Base-by-base conservation (phyloP, 2,329 filamentous ascomycete genomes). In the Colletotrichum neosansevieriae region DNA sequence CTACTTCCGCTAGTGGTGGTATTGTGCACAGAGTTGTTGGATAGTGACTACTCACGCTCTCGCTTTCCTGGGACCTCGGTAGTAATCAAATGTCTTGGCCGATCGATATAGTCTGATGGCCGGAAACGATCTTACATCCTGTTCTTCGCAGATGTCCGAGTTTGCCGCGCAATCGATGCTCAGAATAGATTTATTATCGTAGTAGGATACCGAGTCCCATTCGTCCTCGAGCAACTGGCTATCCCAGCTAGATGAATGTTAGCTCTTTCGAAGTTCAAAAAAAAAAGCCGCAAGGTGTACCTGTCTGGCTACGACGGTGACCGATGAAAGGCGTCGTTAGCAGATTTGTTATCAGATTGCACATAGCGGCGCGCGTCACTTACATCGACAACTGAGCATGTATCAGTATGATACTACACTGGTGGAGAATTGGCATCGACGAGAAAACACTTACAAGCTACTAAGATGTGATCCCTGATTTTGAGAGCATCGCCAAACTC, bases 91-190 rank as follows among this genome's bases (percentile, higher is more conserved):
- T 4, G 72, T 67, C 1, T 77, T 76, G 19, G 77, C 74, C 2
- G 74, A 72, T 38, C 77, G 77, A 29, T 29, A 83, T 5, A 82
- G 76, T 0, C 84, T 78, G 32, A 86, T 78, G 3, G 83, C 76
- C 1, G 84, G 84, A 65, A 82, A 84, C 1, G 83, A 83, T 12
- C 76, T 75, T 29, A 86, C 75, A 15, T 78, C 76, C 42, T 79
- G 75, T 42, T 82, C 77, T 49, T 76, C 71, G 71, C 84, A 86
- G n/a, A 84, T 68, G 4, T 75, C 69, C 1, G 71, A 29, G 9
- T 77, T 72, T 1, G 69, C 63, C 3, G 74, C 72, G 71, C 84
- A 85, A 73, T 86, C 79, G 36, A 86, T 72, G 67, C 78, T 82
- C 42, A 78, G 66, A 1, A 50, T 21, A 7, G 17, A 24, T 54